Evolutionary conservation across 1,284 basidiomycete species (phyloP).

Genomic region (Erythrobasidium hasegawianum): DNA sequence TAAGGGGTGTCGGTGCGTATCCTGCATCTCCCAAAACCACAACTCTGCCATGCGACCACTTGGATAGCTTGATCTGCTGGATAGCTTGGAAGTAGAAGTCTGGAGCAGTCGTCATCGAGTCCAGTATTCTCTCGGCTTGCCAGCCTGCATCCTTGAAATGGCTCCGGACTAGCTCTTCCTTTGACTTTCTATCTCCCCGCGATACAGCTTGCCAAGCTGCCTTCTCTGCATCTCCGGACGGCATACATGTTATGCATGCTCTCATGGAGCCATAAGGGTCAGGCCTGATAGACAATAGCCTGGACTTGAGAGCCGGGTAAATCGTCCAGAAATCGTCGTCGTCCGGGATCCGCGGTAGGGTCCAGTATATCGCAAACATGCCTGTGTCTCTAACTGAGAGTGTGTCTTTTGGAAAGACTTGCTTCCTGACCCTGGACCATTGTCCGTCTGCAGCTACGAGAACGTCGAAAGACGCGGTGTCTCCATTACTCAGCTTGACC

Average conservation of each 20-base stretch:
- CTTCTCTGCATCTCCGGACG: slow-evolving; percentile 5
- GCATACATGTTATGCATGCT: slow-evolving; percentile 21
- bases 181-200: neutral
- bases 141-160: slow-evolving; percentile 24
- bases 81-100: slow-evolving; percentile 44
- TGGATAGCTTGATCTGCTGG: slow-evolving; percentile 36
- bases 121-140: slow-evolving; percentile 29
- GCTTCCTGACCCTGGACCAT: slow-evolving; percentile 29
- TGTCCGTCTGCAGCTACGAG: slow-evolving; percentile 39
- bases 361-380: slow-evolving; percentile 23
- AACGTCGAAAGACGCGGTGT: slow-evolving; percentile 33
- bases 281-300: slow-evolving; percentile 3
- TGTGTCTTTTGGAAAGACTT: slow-evolving; percentile 9
- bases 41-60: slow-evolving; percentile 31
- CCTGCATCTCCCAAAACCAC: slow-evolving; percentile 43
- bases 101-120: slow-evolving; percentile 31
- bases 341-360: slow-evolving; percentile 7
- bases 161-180: slow-evolving; percentile 9
- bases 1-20: slow-evolving; percentile 41
- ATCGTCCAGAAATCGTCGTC: slow-evolving; percentile 28
- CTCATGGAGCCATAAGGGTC: slow-evolving; percentile 27
- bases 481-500: slow-evolving; percentile 30
- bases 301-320: slow-evolving; percentile 3
- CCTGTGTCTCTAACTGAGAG: slow-evolving; percentile 6
- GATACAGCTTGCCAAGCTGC: neutral